Evolutionary conservation across 2,329 filamentous ascomycete species (phyloP).

Genomic region (Aspergillus sp.): DNA sequence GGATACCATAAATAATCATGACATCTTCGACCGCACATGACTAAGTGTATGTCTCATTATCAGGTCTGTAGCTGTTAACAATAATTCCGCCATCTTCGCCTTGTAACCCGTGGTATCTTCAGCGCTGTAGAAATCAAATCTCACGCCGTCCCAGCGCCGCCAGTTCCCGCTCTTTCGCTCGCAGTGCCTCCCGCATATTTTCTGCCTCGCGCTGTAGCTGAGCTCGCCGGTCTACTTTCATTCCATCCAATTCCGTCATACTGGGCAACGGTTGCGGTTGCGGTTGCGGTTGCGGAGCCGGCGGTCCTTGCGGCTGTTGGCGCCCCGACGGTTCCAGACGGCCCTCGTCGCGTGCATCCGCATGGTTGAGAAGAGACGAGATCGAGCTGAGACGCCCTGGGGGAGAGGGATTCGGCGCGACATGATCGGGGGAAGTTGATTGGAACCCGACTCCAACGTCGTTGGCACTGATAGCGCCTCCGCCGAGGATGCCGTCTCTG

Average conservation of each 20-base stretch:
- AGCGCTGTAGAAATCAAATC: too few species aligned
- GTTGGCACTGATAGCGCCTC: constrained; percentile 20
- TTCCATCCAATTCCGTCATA: constrained; percentile 40
- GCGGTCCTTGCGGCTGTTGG: constrained; percentile 17
- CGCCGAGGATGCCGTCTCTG: constrained; percentile 20
- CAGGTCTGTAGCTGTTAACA: too few species aligned
- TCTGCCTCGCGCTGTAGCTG: constrained; percentile 65
- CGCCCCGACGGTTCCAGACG: constrained; percentile 24
- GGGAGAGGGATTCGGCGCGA: constrained; percentile 24
- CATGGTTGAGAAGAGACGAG: constrained; percentile 62
- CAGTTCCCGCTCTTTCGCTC: constrained; percentile 65
- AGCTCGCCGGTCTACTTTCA: constrained; percentile 54
- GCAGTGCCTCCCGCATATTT: constrained; percentile 61
- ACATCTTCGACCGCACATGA: too few species aligned
- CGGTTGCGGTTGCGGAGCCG: constrained; percentile 12
- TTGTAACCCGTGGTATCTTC: too few species aligned
- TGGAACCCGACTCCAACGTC: constrained; percentile 25
- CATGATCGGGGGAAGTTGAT: constrained; percentile 32
- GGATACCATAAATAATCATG: not conserved
- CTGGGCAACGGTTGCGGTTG: constrained; percentile 20
- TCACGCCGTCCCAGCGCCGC: constrained; percentile 38
- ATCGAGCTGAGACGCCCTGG: constrained; percentile 62
- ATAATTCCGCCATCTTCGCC: constrained; percentile 11
- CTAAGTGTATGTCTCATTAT: too few species aligned
- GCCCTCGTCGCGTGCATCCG: constrained; percentile 35